Base-by-base conservation (phyloP, 768 basidiomycete genomes). In the Suillus luteus region DNA sequence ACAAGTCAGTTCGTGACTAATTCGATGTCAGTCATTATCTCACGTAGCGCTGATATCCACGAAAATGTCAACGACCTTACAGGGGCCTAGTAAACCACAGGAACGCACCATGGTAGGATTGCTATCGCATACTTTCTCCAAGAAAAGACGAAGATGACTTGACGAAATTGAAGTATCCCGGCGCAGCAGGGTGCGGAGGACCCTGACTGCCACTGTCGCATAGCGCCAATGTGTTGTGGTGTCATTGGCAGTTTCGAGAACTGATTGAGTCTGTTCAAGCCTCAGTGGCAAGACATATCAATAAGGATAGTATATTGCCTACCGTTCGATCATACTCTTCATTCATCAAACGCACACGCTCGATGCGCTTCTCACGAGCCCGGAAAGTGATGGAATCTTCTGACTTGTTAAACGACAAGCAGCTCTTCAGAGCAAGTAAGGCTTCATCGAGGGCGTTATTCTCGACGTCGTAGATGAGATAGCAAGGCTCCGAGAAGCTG, bases 211-310 rank as follows among this genome's bases (percentile, higher is more conserved):
- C 43, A 86, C 85, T 48, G 92, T 89, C 7, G 80, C 78, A 71
- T 95, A 95, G 62, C 86, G 83, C 92, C 92, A 93, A 71, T 95
- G 92, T 5, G 89, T 93, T 17, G 79, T 75, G 3, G 82, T 67
- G 33, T 86, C 84, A 24, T 84, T 80, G 1, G 85, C 91, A 43
- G 91, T 81, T 35, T 82, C 79, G 38, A 91, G 74, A 51, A 66
- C 64, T 2, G 64, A 52, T 5, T 75, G 79, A 84, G 84, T 69
- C 44, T 48, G 61, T 67, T 57, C 63, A 38, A 49, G 55, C 17
- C 38, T 14, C 27, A 27, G 27, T 64, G n/a, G 14, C 51, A n/a
- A 38, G 61, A 19, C 35, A 44, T 41, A 40, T 48, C 35, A 17
- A 27, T 6, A 19, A 31, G 9, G 24, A 58, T 11, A 41, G 24